Base-by-base conservation (phyloP, 176 grass and related monocot species). In the Oryza rufipogon region DNA sequence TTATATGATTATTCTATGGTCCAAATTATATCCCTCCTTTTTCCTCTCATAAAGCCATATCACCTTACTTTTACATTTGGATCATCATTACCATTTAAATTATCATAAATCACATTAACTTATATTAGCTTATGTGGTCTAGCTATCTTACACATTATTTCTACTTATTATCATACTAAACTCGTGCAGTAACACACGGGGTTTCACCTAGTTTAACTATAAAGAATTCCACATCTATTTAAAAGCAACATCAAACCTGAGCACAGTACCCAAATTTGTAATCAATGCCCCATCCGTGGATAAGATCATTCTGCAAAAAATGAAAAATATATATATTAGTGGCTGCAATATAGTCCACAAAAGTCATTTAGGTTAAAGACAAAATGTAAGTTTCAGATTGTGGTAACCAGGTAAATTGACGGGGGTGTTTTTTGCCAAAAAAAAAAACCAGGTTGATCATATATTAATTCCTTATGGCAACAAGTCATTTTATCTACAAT, bases 241-340 rank as follows among this genome's bases (percentile, higher is more conserved):
- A 78, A 74, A 85, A 70, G 71, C 33, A 7, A 75, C 3, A 77
- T 73, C 68, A 71, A 88, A 95, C 96, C 96, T 98, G 91, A 90
- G 86, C 91, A 79, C 96, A 98, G 46, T 98, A 95, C 11, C 96
- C 96, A 85, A 98, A 92, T 85, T 95, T 98, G 73, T 95, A 90
- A 92, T 98, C 96, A 44, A 95, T 90, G 33, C 87, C 96, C 96
- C 93, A 98, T 84, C 91, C 96, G 85, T 92, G 93, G 32, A 98
- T 90, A 81, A 89, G 86, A 84, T 95, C 96, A 71, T 98, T 93
- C 96, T 98, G 93, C 51, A 68, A 69, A 87, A 87, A 66, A 8
- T 38, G 36, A 38, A 41, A 41, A 0, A 19, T 7, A 42, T 16
- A 85, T 67, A 49, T 77, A 82, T 83, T 13, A 78, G 41, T 68